A percentile compares a stretch with the other conserved stretches of the same genome.
These are phyloP conservation scores for Streptanthus diversifolius DNA, from an alignment of 345 rosid species.

Conservation along the genomic window DNA sequence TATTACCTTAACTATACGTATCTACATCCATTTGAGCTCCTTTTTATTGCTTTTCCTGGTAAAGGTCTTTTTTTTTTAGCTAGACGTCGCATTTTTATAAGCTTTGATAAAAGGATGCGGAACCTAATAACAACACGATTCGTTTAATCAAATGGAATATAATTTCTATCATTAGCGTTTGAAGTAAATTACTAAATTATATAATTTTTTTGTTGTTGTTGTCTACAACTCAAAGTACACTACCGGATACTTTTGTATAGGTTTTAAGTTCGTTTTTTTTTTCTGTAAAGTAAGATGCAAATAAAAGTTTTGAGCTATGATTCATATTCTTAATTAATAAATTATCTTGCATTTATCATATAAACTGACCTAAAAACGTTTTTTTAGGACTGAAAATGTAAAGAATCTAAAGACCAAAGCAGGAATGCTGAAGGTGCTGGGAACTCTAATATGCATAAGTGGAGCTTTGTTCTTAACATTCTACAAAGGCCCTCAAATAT, in stretches of 20 bases:
- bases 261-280: background rate
- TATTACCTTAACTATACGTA: conserved; percentile 17
- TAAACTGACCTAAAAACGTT: background rate
- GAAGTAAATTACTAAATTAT: background rate
- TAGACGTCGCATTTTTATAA: conserved; percentile 11
- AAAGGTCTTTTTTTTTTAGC: conserved; percentile 16
- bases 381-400: conserved; percentile 45
- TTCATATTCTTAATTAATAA: background rate
- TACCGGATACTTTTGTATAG: background rate
- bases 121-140: background rate
- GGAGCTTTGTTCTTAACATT: conserved; percentile 58
- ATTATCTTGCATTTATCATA: background rate
- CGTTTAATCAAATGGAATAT: background rate
- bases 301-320: background rate
- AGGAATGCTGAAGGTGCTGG: conserved; percentile 48
- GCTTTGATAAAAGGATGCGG: background rate
- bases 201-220: background rate
- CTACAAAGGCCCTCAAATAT: conserved; percentile 49
- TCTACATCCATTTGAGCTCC: background rate
- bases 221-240: background rate
- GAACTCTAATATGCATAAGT: conserved; percentile 51
- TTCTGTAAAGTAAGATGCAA: background rate
- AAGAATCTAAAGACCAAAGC: conserved; percentile 41
- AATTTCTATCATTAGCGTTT: background rate
- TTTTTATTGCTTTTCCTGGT: background rate